Evolutionary conservation across 208 protist genomes (phyloP).

Genomic region (Leptomonas pyrrhocoris): DNA sequence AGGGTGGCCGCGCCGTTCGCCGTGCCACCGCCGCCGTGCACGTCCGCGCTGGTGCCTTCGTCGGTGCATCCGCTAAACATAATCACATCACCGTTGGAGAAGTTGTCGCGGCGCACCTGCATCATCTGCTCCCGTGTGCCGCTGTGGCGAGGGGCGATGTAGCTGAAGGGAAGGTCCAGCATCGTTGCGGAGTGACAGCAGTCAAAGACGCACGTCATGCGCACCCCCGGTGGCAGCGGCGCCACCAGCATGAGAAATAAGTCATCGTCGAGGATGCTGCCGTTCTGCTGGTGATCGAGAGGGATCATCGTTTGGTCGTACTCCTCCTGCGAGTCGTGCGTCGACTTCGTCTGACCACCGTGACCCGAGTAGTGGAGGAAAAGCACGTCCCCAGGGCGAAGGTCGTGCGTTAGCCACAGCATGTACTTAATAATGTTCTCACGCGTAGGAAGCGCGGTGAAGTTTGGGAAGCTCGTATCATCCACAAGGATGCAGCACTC

Average conservation of each 20-base stretch:
- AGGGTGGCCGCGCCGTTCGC: slow-evolving; percentile 86
- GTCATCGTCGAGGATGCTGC: slow-evolving; percentile 90
- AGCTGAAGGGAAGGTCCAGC: slow-evolving; percentile 90
- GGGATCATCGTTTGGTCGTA: slow-evolving; percentile 89
- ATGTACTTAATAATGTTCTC: slow-evolving; percentile 88
- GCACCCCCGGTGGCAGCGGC: slow-evolving; percentile 73
- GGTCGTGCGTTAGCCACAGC: slow-evolving; percentile 80
- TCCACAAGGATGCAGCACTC: slow-evolving; percentile 90
- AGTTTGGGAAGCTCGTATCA: slow-evolving; percentile 74
- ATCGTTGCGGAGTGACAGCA: slow-evolving; percentile 93
- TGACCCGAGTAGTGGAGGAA: slow-evolving; percentile 94
- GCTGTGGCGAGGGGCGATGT: slow-evolving; percentile 46
- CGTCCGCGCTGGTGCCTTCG: slow-evolving; percentile 81
- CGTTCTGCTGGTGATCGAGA: slow-evolving; percentile 66
- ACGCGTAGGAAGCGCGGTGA: slow-evolving; percentile 74
- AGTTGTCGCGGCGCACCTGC: slow-evolving; percentile 74
- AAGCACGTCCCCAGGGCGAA: slow-evolving; percentile 85
- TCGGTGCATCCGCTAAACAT: slow-evolving; percentile 92
- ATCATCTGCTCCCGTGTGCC: slow-evolving; percentile 49
- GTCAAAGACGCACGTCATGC: slow-evolving; percentile 93
- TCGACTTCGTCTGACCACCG: slow-evolving; percentile 67
- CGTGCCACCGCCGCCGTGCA: slow-evolving; percentile 41
- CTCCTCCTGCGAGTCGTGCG: slow-evolving; percentile 60
- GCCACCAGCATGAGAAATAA: slow-evolving; percentile 82
- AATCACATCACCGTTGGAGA: slow-evolving; percentile 80